Evolutionary conservation across 2,329 filamentous ascomycete genomes (phyloP).

Genomic region (Cryphonectria parasitica): DNA sequence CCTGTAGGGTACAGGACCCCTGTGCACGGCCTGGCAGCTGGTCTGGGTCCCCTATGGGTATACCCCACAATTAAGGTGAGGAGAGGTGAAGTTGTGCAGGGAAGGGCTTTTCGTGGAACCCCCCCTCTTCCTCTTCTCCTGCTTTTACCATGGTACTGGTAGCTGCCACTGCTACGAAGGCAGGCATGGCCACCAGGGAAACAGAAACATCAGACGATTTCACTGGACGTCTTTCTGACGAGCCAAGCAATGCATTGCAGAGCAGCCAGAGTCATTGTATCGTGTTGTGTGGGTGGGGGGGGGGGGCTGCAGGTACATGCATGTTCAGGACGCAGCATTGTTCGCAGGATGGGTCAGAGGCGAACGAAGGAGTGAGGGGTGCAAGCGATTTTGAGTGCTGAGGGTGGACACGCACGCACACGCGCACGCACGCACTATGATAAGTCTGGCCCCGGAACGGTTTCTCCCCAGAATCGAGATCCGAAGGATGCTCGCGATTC

Average conservation of each 20-base stretch:
- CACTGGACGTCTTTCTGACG: not conserved
- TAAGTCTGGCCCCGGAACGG: not conserved
- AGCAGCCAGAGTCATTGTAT: not conserved
- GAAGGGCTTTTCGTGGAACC: conserved; percentile 3
- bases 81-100: not conserved
- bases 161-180: not conserved
- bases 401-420: not conserved
- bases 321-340: not conserved
- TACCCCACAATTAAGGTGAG: conserved; percentile 12
- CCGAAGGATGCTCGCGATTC: not conserved
- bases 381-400: not conserved
- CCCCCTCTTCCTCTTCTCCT: not conserved
- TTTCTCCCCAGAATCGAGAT: conserved; percentile 1
- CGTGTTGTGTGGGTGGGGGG: not conserved
- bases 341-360: conserved; percentile 1
- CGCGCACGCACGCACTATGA: not conserved
- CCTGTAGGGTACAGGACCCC: conserved; percentile 12
- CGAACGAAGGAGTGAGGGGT: not conserved
- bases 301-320: not conserved
- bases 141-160: not conserved
- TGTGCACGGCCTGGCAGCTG: not conserved
- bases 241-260: not conserved
- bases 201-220: not conserved
- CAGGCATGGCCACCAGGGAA: not conserved
- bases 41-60: conserved; percentile 8